phyloP scores from a whole-genome alignment of 148 eudicot species.

The Cornus kousa region DNA sequence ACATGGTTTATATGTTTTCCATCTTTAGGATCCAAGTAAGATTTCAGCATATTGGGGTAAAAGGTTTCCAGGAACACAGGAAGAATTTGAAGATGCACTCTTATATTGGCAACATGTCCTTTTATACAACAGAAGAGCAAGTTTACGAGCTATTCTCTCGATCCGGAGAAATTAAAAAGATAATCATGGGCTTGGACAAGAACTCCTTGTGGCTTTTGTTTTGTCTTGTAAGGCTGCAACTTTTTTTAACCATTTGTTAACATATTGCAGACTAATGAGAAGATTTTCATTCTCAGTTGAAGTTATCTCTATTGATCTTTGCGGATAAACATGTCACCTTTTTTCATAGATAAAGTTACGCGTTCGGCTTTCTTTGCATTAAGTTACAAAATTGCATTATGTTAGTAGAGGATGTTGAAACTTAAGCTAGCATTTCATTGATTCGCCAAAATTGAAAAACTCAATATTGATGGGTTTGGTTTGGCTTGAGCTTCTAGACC shows the following conservation, averaged over 20 bases:
- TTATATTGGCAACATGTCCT: constrained; percentile 95
- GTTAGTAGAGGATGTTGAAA: neutral
- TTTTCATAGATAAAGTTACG: neutral
- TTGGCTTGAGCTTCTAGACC: neutral
- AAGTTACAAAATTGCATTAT: neutral
- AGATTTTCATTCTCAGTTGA: no score
- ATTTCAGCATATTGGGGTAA: constrained; percentile 82
- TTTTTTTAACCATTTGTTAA: no score
- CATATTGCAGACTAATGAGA: no score
- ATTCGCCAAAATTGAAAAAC: neutral
- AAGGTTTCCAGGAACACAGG: constrained; percentile 87
- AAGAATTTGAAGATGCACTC: constrained; percentile 86
- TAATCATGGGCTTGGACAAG: constrained; percentile 95
- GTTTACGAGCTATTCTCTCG: constrained; percentile 88
- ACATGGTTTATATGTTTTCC: neutral
- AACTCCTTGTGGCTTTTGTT: constrained; percentile 99
- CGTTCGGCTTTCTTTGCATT: neutral
- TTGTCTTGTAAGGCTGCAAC: constrained; percentile 57
- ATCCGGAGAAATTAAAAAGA: constrained; percentile 91
- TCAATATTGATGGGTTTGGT: neutral
- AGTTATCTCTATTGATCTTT: neutral
- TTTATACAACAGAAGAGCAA: constrained; percentile 96
- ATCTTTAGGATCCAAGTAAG: constrained; percentile 52
- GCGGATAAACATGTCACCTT: neutral
- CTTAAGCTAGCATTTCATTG: neutral